Evolutionary conservation across 129 eudicot genomes (phyloP).

Genomic region (Pulicaria dysenterica): DNA sequence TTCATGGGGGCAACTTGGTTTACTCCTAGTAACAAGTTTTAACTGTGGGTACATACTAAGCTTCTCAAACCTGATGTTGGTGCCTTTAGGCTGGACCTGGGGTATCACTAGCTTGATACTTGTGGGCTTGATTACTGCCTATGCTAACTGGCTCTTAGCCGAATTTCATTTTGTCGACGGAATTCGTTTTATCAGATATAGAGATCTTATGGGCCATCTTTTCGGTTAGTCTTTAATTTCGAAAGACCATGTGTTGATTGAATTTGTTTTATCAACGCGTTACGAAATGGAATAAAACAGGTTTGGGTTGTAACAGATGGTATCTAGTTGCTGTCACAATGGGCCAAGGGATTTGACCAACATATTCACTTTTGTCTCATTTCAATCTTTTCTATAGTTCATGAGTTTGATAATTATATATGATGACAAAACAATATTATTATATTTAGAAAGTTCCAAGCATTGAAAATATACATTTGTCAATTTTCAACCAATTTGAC

Average conservation of each 20-base stretch:
- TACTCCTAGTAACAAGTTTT: slow-evolving; percentile 50
- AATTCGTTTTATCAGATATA: slow-evolving; percentile 56
- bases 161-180: slow-evolving; percentile 55
- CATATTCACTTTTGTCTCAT: too few relatives aligned
- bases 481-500: too few relatives aligned
- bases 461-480: too few relatives aligned
- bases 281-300: background rate
- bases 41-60: slow-evolving; percentile 65
- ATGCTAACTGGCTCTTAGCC: slow-evolving; percentile 57
- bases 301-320: too few relatives aligned
- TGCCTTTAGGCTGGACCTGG: slow-evolving; percentile 64
- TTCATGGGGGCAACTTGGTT: slow-evolving; percentile 53
- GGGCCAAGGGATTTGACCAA: too few relatives aligned
- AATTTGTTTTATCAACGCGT: background rate
- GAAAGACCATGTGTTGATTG: background rate
- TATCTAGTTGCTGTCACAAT: too few relatives aligned
- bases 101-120: slow-evolving; percentile 40
- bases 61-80: slow-evolving; percentile 60
- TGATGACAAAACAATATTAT: too few relatives aligned
- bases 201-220: slow-evolving; percentile 57
- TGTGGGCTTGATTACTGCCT: slow-evolving; percentile 44
- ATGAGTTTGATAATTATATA: too few relatives aligned
- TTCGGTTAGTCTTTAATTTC: slow-evolving; percentile 36
- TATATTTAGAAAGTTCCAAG: too few relatives aligned
- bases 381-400: too few relatives aligned